phyloP scores from a whole-genome alignment of 345 rosid species.

The Geranium brycei region DNA sequence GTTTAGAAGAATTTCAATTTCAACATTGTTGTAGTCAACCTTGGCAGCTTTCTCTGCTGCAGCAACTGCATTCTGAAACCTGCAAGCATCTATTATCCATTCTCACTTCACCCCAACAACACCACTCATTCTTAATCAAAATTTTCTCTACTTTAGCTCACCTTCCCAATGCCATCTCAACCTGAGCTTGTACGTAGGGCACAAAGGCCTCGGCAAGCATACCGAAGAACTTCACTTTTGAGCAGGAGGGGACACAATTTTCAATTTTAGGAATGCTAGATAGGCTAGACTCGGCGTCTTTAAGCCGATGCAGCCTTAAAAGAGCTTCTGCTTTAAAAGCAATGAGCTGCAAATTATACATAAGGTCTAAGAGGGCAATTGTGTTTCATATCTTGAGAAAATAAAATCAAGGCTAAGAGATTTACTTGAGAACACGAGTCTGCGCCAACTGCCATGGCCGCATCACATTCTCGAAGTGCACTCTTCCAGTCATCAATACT shows the following conservation, averaged over 20 bases:
- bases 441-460: slow-evolving; percentile 62
- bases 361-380: not conserved
- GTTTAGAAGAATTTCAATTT: slow-evolving; percentile 42
- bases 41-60: slow-evolving; percentile 63
- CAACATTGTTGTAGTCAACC: slow-evolving; percentile 45
- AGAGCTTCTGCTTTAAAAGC: slow-evolving; percentile 86
- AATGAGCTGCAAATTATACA: slow-evolving; percentile 51
- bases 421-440: slow-evolving; percentile 74
- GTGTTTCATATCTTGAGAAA: not conserved
- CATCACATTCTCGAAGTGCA: slow-evolving; percentile 54
- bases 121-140: not conserved
- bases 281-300: slow-evolving; percentile 54
- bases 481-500: slow-evolving; percentile 71
- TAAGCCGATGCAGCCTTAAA: slow-evolving; percentile 62
- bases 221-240: slow-evolving; percentile 41
- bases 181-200: slow-evolving; percentile 59
- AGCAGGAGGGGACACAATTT: slow-evolving; percentile 14
- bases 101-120: slow-evolving; percentile 24
- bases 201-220: slow-evolving; percentile 68
- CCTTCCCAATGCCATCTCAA: slow-evolving; percentile 95
- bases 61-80: slow-evolving; percentile 80
- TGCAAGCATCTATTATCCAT: slow-evolving; percentile 48
- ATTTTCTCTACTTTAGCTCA: slow-evolving; percentile 28
- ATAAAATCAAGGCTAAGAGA: not conserved
- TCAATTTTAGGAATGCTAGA: slow-evolving; percentile 35